These are phyloP conservation scores for Ogataea pini DNA, from an alignment of 805 yeast genomes.

Conservation along the genomic window DNA sequence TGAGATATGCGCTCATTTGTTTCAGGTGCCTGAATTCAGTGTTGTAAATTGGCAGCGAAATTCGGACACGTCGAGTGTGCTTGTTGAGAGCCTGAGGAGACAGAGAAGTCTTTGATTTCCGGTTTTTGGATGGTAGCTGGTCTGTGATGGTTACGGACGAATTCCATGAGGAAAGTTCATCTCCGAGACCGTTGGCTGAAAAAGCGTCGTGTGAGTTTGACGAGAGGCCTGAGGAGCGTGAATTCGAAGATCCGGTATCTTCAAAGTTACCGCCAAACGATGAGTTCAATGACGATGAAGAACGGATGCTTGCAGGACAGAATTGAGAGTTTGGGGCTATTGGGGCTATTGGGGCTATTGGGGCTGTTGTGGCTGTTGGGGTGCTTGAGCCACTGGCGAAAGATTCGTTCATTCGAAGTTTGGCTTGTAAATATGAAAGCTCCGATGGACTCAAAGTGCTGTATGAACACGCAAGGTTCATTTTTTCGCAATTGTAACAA, in stretches of 20 bases:
- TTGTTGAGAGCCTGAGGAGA: slow-evolving; percentile 24
- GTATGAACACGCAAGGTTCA: slow-evolving; percentile 51
- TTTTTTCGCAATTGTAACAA: slow-evolving; percentile 55
- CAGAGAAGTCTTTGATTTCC: background rate
- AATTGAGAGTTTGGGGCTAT: background rate
- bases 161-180: background rate
- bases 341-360: background rate
- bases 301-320: no score
- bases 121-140: no score
- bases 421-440: background rate
- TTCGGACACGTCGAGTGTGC: slow-evolving; percentile 17
- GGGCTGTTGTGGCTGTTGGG: background rate
- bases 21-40: slow-evolving; percentile 7
- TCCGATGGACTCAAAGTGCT: slow-evolving; percentile 24
- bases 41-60: slow-evolving; percentile 10
- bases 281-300: no score
- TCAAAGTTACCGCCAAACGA: background rate
- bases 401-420: background rate
- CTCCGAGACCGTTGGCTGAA: background rate
- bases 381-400: background rate
- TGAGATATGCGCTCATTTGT: slow-evolving; percentile 2
- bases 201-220: background rate
- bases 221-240: background rate
- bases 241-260: background rate
- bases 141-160: background rate